phyloP scores from a whole-genome alignment of 2,329 filamentous ascomycete genomes.

The Colletotrichum acutatum region DNA sequence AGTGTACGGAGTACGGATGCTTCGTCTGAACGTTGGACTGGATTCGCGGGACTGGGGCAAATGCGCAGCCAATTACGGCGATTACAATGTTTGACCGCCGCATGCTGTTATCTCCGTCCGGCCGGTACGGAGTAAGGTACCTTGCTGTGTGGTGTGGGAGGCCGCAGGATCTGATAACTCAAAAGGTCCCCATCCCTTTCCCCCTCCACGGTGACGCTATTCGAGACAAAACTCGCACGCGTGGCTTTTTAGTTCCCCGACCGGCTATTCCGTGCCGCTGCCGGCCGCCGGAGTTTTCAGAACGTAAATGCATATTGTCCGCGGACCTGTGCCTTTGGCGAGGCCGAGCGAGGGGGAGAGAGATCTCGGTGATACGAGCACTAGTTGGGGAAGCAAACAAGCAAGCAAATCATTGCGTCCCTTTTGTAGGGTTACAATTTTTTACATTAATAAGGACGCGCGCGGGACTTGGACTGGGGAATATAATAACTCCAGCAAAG shows the following conservation, averaged over 20 bases:
- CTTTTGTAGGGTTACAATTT: not conserved
- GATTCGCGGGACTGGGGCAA: not conserved
- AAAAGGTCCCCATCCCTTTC: not conserved
- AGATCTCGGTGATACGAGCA: conserved; percentile 26
- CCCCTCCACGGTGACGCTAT: conserved; percentile 3
- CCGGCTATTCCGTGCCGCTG: not conserved
- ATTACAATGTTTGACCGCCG: not conserved
- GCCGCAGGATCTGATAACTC: conserved; percentile 23
- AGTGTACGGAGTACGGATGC: too few relatives aligned
- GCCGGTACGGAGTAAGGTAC: not conserved
- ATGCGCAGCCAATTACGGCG: conserved; percentile 9
- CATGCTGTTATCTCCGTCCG: conserved; percentile 14
- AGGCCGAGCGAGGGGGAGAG: conserved; percentile 3
- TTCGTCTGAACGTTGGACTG: not conserved
- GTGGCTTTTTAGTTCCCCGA: not conserved
- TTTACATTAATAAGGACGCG: conserved; percentile 22
- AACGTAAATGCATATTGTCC: not conserved
- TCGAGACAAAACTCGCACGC: conserved; percentile 10
- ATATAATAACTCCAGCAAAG: too few relatives aligned
- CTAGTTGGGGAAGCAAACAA: too few relatives aligned
- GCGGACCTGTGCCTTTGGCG: not conserved
- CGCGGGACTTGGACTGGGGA: conserved; percentile 7
- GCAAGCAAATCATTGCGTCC: not conserved
- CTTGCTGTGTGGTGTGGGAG: too few relatives aligned
- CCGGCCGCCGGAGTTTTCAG: too few relatives aligned